phyloP scores from a whole-genome alignment of 2,329 filamentous ascomycete species.

The Colletotrichum tofieldiae region DNA sequence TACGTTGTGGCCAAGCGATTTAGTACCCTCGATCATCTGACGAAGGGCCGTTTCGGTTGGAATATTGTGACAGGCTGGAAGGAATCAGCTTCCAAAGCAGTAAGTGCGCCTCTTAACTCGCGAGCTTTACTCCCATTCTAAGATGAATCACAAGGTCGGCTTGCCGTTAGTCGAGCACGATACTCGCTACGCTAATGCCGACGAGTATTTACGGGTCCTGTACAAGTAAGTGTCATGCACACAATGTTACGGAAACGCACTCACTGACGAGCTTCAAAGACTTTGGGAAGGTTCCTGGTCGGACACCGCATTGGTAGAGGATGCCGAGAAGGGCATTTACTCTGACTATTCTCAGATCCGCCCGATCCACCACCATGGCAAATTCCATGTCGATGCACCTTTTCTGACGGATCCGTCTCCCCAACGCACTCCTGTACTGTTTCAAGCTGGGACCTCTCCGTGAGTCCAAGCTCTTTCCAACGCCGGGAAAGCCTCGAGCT shows the following conservation, averaged over 20 bases:
- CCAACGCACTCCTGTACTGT: constrained; percentile 70
- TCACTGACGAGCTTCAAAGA: not conserved
- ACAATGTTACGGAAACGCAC: not conserved
- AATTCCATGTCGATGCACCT: constrained; percentile 30
- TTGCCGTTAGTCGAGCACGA: constrained; percentile 72
- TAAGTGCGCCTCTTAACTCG: not conserved
- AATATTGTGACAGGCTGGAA: constrained; percentile 75
- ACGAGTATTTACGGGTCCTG: constrained; percentile 73
- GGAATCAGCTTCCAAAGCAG: constrained; percentile 73
- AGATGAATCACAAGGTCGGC: constrained; percentile 57
- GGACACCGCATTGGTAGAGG: constrained; percentile 19
- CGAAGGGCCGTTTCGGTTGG: constrained; percentile 73
- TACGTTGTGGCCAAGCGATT: constrained; percentile 75
- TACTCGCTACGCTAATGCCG: constrained; percentile 72
- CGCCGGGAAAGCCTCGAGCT: not conserved
- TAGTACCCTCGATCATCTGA: constrained; percentile 74
- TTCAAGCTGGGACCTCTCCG: constrained; percentile 72
- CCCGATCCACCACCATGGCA: constrained; percentile 27
- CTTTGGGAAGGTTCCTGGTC: constrained; percentile 35
- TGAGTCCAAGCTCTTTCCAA: not conserved
- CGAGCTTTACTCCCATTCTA: accelerated
- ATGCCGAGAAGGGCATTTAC: constrained; percentile 21
- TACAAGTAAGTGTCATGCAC: constrained; percentile 66
- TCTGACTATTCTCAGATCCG: constrained; percentile 28
- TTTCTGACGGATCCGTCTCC: constrained; percentile 62